Conservation (phyloP, 23 red algal species). For the Gracilariopsis chorda region DNA sequence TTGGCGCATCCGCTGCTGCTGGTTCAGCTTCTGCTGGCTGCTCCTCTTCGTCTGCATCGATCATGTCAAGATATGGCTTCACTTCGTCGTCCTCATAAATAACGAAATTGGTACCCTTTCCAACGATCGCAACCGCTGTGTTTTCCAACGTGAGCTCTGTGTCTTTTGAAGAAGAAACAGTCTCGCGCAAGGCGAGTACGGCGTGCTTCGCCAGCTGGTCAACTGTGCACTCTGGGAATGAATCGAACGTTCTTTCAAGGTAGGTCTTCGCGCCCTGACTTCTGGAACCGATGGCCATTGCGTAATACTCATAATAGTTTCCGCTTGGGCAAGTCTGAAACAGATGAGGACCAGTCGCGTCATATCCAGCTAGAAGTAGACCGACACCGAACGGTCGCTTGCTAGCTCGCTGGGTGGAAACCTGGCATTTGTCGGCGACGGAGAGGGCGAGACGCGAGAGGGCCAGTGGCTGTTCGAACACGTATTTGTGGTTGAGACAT, state of each 20-base stretch:
- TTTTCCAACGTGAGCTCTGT: conserved; percentile 87
- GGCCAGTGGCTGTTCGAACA: conserved; percentile 87
- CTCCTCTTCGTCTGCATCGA: conserved; percentile 51
- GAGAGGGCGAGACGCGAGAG: conserved; percentile 75
- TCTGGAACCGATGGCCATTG: conserved; percentile 94
- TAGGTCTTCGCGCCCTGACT: conserved; percentile 96
- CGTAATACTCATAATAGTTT: conserved; percentile 89
- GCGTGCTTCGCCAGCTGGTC: conserved; percentile 85
- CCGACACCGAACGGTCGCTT: conserved; percentile 97
- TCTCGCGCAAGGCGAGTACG: conserved; percentile 86
- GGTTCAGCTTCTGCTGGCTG: conserved; percentile 18
- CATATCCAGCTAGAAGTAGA: conserved; percentile 88
- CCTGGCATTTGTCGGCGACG: conserved; percentile 96
- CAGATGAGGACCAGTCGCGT: conserved; percentile 88
- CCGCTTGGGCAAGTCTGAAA: conserved; percentile 96
- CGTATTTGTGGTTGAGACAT: conserved; percentile 90
- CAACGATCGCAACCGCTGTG: conserved; percentile 84
- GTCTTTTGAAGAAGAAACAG: conserved; percentile 87
- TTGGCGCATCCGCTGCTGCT: conserved; percentile 34
- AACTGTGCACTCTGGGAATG: conserved; percentile 34
- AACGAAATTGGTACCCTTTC: conserved; percentile 66
- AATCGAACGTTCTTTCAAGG: conserved; percentile 79
- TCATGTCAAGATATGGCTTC: conserved; percentile 69
- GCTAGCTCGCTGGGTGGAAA: conserved; percentile 92
- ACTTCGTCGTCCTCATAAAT: conserved; percentile 90